Conservation (phyloP, 495 filamentous ascomycete species). For the Lasiosphaeria ovina region DNA sequence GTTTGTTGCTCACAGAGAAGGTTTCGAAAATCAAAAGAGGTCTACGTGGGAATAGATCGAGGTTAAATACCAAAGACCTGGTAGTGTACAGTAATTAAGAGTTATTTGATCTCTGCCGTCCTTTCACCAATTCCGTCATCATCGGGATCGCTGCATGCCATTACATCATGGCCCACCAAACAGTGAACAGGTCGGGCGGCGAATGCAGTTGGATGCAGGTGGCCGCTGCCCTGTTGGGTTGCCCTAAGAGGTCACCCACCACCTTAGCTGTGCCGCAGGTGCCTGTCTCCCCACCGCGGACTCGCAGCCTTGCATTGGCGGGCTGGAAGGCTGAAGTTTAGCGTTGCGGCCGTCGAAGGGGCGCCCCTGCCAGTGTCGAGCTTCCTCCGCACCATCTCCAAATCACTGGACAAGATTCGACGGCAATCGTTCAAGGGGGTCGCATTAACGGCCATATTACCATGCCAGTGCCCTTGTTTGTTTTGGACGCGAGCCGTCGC, state of each 20-base stretch:
- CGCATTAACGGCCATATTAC: conserved; percentile 29
- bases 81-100: background rate
- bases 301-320: conserved; percentile 4
- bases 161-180: conserved; percentile 25
- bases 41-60: background rate
- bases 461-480: conserved; percentile 17
- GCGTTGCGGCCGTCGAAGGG: background rate
- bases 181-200: background rate
- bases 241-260: background rate
- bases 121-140: conserved; percentile 7
- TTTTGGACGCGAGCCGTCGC: conserved; percentile 18
- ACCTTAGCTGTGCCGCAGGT: background rate
- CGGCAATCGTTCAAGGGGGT: conserved; percentile 6
- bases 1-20: background rate
- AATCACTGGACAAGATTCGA: conserved; percentile 9
- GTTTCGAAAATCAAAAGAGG: no score
- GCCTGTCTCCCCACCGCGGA: background rate
- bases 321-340: conserved; percentile 3
- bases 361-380: no score
- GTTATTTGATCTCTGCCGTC: background rate
- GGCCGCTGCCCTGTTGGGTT: background rate
- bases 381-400: conserved; percentile 5
- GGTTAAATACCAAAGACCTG: conserved; percentile 2
- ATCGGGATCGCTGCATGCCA: conserved; percentile 3
- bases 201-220: background rate